Percentiles rank a stretch among this genome's conserved stretches.
Conservation (phyloP, 1,139 yeast genomes). For the Kodamaea alishanica region DNA sequence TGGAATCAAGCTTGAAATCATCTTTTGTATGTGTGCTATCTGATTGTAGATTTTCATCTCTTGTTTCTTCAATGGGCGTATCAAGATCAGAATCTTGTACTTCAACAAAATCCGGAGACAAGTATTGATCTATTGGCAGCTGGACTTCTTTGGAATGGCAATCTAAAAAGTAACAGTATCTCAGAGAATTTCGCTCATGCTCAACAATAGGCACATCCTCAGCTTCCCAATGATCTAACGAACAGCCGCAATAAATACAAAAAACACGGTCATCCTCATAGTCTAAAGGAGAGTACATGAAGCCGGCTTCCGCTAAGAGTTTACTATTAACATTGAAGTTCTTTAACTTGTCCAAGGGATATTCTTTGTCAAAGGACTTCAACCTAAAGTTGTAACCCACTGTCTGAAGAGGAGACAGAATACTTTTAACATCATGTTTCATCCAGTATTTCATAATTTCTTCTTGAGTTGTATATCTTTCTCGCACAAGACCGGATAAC, state of each 20-base stretch:
- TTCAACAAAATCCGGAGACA: not conserved
- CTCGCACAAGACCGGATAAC: constrained; percentile 17
- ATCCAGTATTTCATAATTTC: constrained; percentile 11
- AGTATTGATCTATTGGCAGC: not conserved
- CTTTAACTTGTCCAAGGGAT: constrained; percentile 49
- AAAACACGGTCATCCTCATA: constrained; percentile 58
- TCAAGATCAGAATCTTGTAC: no score
- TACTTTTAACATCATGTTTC: constrained; percentile 9
- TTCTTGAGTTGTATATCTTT: constrained; percentile 6
- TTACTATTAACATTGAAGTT: constrained; percentile 36
- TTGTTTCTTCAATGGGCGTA: not conserved
- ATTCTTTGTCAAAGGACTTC: constrained; percentile 48
- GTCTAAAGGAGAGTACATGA: constrained; percentile 44
- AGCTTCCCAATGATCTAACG: constrained; percentile 69
- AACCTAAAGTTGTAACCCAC: constrained; percentile 42
- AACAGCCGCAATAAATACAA: constrained; percentile 68
- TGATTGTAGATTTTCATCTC: not conserved
- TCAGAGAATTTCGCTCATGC: constrained; percentile 43
- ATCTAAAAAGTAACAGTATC: constrained; percentile 46
- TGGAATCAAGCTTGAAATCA: not conserved
- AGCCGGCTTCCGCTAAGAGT: constrained; percentile 50
- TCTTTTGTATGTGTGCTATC: not conserved
- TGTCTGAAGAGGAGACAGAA: constrained; percentile 27
- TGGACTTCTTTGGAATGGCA: constrained; percentile 2
- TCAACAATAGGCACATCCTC: constrained; percentile 61